Evolutionary conservation across 202 grass and related monocot genomes (phyloP).

Genomic region (Elaeis oleifera): DNA sequence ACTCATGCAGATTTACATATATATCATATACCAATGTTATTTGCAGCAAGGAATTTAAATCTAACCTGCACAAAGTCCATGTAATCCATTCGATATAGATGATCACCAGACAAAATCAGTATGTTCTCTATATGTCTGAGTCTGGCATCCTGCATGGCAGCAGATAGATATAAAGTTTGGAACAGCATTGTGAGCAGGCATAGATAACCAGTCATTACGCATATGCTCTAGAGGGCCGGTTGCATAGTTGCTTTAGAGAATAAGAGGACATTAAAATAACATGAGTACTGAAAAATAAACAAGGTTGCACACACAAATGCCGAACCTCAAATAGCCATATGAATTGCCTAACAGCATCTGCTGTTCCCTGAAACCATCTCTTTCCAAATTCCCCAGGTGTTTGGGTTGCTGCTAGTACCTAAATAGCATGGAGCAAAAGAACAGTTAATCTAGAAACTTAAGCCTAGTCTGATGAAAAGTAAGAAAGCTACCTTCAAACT

Average conservation of each 20-base stretch:
- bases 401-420: conserved; percentile 78
- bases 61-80: conserved; percentile 73
- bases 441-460: background rate
- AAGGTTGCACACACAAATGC: background rate
- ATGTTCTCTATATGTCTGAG: conserved; percentile 66
- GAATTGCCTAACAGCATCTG: conserved; percentile 78
- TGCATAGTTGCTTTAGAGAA: no score
- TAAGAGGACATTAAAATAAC: no score
- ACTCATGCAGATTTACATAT: background rate
- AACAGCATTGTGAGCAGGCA: no score
- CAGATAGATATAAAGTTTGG: background rate
- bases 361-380: conserved; percentile 81
- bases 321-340: conserved; percentile 74
- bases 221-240: no score
- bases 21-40: background rate
- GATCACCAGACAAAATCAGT: conserved; percentile 68
- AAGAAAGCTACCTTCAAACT: background rate
- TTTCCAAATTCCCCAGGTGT: conserved; percentile 65
- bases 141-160: conserved; percentile 43
- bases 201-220: no score
- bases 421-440: conserved; percentile 3
- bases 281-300: no score
- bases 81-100: conserved; percentile 76
- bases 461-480: background rate
- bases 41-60: background rate